Base-by-base conservation (phyloP, 2,329 filamentous ascomycete genomes). In the Sordariomycetes sp. region DNA sequence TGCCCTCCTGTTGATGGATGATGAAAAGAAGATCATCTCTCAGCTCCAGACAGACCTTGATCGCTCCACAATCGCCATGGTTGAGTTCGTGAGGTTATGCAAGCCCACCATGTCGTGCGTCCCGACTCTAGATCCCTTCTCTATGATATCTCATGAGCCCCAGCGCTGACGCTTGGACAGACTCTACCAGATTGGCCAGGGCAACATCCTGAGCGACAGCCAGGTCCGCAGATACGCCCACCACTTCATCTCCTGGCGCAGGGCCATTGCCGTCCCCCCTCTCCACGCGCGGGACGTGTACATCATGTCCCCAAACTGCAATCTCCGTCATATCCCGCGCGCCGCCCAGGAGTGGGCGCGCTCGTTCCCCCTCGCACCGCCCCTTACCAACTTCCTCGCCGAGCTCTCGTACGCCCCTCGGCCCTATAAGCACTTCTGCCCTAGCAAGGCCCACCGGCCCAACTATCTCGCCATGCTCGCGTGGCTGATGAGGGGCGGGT, bases 161-260 rank as follows among this genome's bases (percentile, higher is more conserved):
- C 40, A 37, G 14, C 51, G 24, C 25, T 56, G 40, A 52, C 56
- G 12, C 25, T 18, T 34, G 55, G 28, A 53, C 61, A 78, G 76
- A 53, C 85, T 88, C 68, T 74, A 83, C 58, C 89, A 92, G 68
- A 82, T 90, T 58, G 83, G 86, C 18, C 81, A 86, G 63, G 82
- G 80, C 63, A 83, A 88, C 56, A 81, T 86, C 22, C 86, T 97
- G 57, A 85, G 88, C 3, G 79, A 94, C 1, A 79, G 83, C 35
- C 89, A 96, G 64, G 87, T 97, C 62, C 87, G 93, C 62, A 87
- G 90, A 64, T 89, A 96, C 61, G 91, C 92, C 11, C 88, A 90
- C 59, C 94, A 97, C 73, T 87, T 99, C 62, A 91, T 97, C 61
- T 96, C 95, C 73, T 97, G 93, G 92, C 86, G 94, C 25, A 87